Base-by-base conservation (phyloP, 1,284 basidiomycete genomes). In the Wolfiporia cocos region DNA sequence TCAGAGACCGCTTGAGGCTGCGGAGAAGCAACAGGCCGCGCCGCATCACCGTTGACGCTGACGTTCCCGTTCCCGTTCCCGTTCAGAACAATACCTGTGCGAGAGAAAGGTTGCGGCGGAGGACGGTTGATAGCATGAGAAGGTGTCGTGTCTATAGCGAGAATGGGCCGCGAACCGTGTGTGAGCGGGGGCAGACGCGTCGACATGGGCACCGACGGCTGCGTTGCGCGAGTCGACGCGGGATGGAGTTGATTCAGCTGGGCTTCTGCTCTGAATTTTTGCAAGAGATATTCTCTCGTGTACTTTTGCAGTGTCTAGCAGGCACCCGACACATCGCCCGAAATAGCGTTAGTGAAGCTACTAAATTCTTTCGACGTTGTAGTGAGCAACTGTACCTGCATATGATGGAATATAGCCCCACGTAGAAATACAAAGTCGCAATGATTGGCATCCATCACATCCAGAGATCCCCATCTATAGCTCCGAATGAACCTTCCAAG, bases 391-490 rank as follows among this genome's bases (percentile, higher is more conserved):
- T 70, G 58, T 67, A 86, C 84, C 74, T 83, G 76, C 83, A 86
- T 87, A 61, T 86, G 84, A 61, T 85, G 80, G 60, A 86, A 87
- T 50, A 91, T 76, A 36, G 84, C 85, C 31, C 70, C 69, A 46
- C 86, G 78, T 43, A 91, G 72, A 37, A 77, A 65, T 34, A 83
- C 56, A 61, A 90, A 91, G 60, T 91, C 87, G 55, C 80, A 82
- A 56, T 91, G 88, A 40, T 61, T 73, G 28, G 73, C 71, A 59
- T 91, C 84, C 53, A 90, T 69, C 38, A 86, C 80, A 60, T 91
- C 85, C 53, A 90, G 67, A 48, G 66, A 73, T 15, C 86, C 87
- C 87, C 87, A 90, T 35, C 86, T 76, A 62, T 84, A 89, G 50
- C 62, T 74, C 42, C 87, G 75, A 33, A 74, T 67, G 61, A 77